Conservation (phyloP, 768 basidiomycete species). For the Mycena epipterygia region DNA sequence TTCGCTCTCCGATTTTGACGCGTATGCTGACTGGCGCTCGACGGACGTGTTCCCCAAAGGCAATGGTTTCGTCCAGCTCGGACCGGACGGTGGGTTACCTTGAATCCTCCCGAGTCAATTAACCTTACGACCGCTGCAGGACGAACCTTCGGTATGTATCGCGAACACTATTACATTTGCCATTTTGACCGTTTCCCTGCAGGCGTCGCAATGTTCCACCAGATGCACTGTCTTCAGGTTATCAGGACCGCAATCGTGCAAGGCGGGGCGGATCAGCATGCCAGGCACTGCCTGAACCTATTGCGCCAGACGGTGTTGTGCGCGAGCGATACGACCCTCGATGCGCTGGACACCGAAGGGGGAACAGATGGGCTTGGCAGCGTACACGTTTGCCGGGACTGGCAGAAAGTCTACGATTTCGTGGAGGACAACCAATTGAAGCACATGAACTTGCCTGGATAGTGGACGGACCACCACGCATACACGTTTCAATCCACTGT, state of each 20-base stretch:
- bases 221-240: slow-evolving; percentile 48
- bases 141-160: slow-evolving; percentile 22
- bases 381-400: slow-evolving; percentile 45
- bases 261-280: slow-evolving; percentile 36
- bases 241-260: slow-evolving; percentile 42
- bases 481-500: too few species aligned
- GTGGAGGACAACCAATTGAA: slow-evolving; percentile 38
- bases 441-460: too few species aligned
- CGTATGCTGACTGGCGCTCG: slow-evolving; percentile 35
- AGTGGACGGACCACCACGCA: too few species aligned
- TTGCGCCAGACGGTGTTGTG: slow-evolving; percentile 48
- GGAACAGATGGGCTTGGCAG: slow-evolving; percentile 42
- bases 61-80: slow-evolving; percentile 35
- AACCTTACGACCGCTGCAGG: not conserved
- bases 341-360: slow-evolving; percentile 40
- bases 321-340: too few species aligned
- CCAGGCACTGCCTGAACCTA: slow-evolving; percentile 49
- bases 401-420: slow-evolving; percentile 42
- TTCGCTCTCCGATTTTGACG: slow-evolving; percentile 24
- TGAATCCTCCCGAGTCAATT: too few species aligned
- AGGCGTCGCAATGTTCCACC: too few species aligned
- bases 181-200: too few species aligned
- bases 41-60: slow-evolving; percentile 32
- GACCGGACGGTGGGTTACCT: slow-evolving; percentile 23
- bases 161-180: too few species aligned